Base-by-base conservation (phyloP, 768 basidiomycete species). In the Cystoderma amianthinum region DNA sequence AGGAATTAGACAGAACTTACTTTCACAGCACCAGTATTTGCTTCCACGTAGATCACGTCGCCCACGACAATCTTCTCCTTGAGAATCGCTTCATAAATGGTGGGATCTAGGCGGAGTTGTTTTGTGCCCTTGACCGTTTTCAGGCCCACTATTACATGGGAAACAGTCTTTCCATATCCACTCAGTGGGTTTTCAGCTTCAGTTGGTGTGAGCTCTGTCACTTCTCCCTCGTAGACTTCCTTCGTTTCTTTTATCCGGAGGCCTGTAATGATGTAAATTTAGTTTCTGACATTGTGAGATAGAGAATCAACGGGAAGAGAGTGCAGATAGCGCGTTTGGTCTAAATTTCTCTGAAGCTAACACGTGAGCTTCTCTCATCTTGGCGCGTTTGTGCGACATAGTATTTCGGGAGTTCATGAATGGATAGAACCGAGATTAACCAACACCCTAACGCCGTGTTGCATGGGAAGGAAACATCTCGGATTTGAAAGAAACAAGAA, bases 241-340 rank as follows among this genome's bases (percentile, higher is more conserved):
- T 99, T 98, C 4, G 94, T 97, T 64, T 98, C 96, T 63, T 98
- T 98, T 71, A 98, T 96, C 59, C 95, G 81, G 25, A 98, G 75
- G 36, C 95, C 94, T 94, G 57, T 10, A n/a, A n/a, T n/a, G n/a
- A n/a, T n/a, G n/a, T n/a, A n/a, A n/a, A n/a, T n/a, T n/a, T n/a
- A n/a, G n/a, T n/a, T n/a, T n/a, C n/a, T n/a, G n/a, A n/a, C n/a
- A n/a, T n/a, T n/a, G n/a, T n/a, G n/a, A n/a, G n/a, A n/a, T n/a
- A n/a, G n/a, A n/a, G n/a, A n/a, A n/a, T n/a, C n/a, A n/a, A n/a
- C n/a, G n/a, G n/a, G n/a, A n/a, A n/a, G n/a, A n/a, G n/a, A n/a
- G n/a, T n/a, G n/a, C n/a, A n/a, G n/a, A n/a, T n/a, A n/a, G n/a
- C n/a, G n/a, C n/a, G n/a, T n/a, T n/a, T n/a, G n/a, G n/a, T n/a